Conservation (phyloP, 2,329 filamentous ascomycete species). For the Fusarium haematococcum region DNA sequence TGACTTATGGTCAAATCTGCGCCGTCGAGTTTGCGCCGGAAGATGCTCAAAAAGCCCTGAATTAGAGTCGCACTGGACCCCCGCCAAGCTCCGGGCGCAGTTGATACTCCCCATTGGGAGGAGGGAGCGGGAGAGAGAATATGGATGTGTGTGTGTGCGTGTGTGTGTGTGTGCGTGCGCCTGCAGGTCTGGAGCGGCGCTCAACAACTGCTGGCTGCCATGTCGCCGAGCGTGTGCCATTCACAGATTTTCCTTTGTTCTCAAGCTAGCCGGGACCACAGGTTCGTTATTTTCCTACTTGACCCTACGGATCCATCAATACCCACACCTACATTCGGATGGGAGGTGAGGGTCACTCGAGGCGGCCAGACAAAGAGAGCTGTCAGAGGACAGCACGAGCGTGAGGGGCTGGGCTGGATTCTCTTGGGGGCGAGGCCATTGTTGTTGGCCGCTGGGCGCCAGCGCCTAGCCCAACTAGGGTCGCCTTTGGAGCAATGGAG, state of each 20-base stretch:
- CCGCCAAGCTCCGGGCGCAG: constrained; percentile 30
- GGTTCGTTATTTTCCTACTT: constrained; percentile 18
- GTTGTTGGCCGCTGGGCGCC: constrained; percentile 41
- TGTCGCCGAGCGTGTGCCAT: constrained; percentile 31
- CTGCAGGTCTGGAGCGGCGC: not conserved
- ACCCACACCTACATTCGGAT: constrained; percentile 17
- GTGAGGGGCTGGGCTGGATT: constrained; percentile 40
- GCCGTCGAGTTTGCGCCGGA: constrained; percentile 28
- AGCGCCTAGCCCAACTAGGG: constrained; percentile 45
- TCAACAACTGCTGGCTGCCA: constrained; percentile 31
- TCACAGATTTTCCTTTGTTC: constrained; percentile 7
- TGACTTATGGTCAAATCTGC: constrained; percentile 7
- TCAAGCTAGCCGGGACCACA: constrained; percentile 34
- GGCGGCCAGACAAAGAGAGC: constrained; percentile 17
- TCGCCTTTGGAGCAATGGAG: constrained; percentile 31
- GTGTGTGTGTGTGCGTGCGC: constrained; percentile 24
- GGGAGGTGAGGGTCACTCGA: constrained; percentile 37
- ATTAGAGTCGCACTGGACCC: constrained; percentile 31
- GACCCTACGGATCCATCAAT: constrained; percentile 8
- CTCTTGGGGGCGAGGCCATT: constrained; percentile 30
- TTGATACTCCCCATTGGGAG: constrained; percentile 26
- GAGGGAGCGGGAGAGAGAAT: constrained; percentile 15
- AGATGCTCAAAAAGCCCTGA: constrained; percentile 27
- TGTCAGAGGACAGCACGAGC: constrained; percentile 34
- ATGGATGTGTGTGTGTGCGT: constrained; percentile 19